phyloP scores from a whole-genome alignment of 73 alveolate species.

The Symbiodinium natans region DNA sequence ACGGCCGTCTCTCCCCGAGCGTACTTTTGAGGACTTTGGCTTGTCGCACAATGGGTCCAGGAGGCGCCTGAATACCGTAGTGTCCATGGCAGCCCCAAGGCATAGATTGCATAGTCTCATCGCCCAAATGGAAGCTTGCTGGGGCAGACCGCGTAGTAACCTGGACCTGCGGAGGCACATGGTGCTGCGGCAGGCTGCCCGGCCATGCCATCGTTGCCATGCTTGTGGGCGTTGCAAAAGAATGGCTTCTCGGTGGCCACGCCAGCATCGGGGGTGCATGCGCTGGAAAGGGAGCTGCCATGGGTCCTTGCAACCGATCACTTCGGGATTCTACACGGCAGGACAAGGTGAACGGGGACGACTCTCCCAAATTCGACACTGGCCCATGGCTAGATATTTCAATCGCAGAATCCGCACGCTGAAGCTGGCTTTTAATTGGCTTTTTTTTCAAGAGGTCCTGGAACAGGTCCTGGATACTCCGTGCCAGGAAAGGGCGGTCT shows the following conservation, averaged over 20 bases:
- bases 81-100: background rate
- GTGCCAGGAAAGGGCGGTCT: background rate
- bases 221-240: background rate
- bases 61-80: background rate
- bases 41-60: background rate
- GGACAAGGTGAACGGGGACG: too few relatives aligned
- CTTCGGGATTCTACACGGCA: too few relatives aligned
- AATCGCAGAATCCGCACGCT: too few relatives aligned
- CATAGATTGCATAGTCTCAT: background rate
- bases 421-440: too few relatives aligned
- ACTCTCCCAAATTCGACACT: too few relatives aligned
- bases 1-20: constrained; percentile 17
- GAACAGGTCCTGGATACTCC: background rate
- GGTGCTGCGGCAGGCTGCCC: background rate
- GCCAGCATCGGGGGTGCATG: background rate
- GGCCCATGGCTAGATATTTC: too few relatives aligned
- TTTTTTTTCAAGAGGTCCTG: background rate
- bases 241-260: background rate
- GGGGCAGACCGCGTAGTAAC: background rate
- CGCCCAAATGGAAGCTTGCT: background rate
- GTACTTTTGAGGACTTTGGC: background rate
- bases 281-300: background rate
- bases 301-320: too few relatives aligned
- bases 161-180: background rate
- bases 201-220: too few relatives aligned